Percentiles rank a stretch among this genome's conserved stretches.
Evolutionary conservation across 306 rosid species (phyloP).

Genomic region (Abrus precatorius): DNA sequence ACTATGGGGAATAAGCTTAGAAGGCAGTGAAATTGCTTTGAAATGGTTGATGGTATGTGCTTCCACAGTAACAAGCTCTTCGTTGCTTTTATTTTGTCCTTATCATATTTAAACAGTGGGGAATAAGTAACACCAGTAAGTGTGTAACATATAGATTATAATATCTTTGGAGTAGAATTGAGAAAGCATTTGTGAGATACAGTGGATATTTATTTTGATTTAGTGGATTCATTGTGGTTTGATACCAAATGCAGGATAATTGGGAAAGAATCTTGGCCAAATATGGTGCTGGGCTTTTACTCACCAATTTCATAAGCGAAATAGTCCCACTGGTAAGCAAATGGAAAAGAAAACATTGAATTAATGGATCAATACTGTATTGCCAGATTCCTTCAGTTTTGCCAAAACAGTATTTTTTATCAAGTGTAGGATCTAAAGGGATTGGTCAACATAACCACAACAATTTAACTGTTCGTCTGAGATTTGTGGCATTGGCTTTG

Average conservation of each 20-base stretch:
- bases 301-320: conserved; percentile 53
- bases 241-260: conserved; percentile 67
- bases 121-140: conserved; percentile 11
- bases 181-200: background rate
- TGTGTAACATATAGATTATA: background rate
- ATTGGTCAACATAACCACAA: background rate
- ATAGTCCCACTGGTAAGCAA: conserved; percentile 63
- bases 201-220: background rate
- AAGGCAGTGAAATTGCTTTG: conserved; percentile 63
- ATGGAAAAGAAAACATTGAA: background rate
- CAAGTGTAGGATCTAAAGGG: conserved; percentile 27
- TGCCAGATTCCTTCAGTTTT: background rate
- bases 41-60: conserved; percentile 70
- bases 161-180: conserved; percentile 1
- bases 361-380: conserved; percentile 3
- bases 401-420: background rate
- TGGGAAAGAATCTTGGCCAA: conserved; percentile 70
- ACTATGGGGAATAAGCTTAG: conserved; percentile 58
- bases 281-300: conserved; percentile 63
- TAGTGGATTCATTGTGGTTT: conserved; percentile 1
- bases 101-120: background rate
- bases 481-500: conserved; percentile 5
- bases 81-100: background rate
- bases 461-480: background rate
- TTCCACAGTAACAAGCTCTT: conserved; percentile 32